Percentiles rank a stretch among this genome's conserved stretches.
Conservation (phyloP, 164 flowering plant genomes). For the Platanus orientalis region DNA sequence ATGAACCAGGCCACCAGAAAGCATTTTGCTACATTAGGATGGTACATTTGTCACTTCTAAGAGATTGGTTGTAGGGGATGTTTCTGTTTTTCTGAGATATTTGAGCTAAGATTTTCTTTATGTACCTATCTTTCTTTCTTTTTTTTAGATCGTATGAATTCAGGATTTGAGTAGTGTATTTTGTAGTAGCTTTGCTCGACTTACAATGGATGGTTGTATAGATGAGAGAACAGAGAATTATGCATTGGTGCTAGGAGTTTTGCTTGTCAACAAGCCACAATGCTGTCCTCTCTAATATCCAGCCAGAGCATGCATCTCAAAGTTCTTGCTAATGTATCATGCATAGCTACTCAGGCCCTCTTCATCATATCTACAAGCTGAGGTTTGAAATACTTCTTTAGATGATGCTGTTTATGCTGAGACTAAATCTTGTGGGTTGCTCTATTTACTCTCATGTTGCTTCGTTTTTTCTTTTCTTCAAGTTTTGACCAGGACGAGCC, state of each 20-base stretch:
- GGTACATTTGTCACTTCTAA: constrained; percentile 91
- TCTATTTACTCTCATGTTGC: neutral
- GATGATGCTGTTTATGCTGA: neutral
- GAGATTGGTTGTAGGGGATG: constrained; percentile 89
- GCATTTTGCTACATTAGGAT: constrained; percentile 93
- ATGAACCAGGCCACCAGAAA: constrained; percentile 77
- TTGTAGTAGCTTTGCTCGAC: neutral
- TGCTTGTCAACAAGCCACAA: constrained; percentile 62
- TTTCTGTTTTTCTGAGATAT: constrained; percentile 89
- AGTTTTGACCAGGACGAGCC: constrained; percentile 60
- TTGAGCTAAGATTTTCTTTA: neutral
- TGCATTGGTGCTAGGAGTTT: constrained; percentile 78
- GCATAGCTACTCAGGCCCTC: constrained; percentile 62
- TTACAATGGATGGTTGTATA: constrained; percentile 21
- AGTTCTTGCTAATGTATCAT: constrained; percentile 92
- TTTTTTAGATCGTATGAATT: too few species aligned
- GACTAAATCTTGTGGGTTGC: neutral
- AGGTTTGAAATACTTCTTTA: constrained; percentile 35
- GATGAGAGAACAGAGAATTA: constrained; percentile 74
- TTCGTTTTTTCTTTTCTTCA: neutral
- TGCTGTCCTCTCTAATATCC: constrained; percentile 88
- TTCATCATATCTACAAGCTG: constrained; percentile 86
- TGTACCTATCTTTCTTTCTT: neutral
- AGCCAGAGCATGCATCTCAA: constrained; percentile 95
- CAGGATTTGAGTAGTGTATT: neutral